Evolutionary conservation across 2,329 filamentous ascomycete species (phyloP), one percentile per base, ranked within the genome.

Genomic region (Fusarium sp.): DNA sequence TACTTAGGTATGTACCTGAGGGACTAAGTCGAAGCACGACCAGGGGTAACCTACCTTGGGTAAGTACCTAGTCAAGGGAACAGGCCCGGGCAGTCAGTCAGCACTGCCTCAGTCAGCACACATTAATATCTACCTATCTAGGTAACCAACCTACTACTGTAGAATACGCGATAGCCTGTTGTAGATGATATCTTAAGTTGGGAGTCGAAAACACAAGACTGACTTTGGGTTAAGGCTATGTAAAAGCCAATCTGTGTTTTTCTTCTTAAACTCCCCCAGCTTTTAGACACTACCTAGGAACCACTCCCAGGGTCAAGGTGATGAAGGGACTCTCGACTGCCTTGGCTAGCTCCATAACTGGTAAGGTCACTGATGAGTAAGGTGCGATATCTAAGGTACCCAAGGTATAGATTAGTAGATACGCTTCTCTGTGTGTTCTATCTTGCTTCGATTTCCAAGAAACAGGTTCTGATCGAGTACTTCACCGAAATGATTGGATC

Each of bases 71-170:
- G 18, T 15, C 44, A 42, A 33, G 30, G 55, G 16, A 36, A 15
- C n/a, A 38, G 47, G 36, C 26, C 26, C 22, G 41, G 26, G 20
- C 30, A 48, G 31, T 57, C 30, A 48, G 31, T 57, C 30, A 64
- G 56, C 67, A 70, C 67, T 45, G 54, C 65, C 65, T 44, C 53
- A 26, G 35, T 44, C 33, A 36, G 55, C 44, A 57, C 30, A 39
- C 16, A 18, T 50, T 50, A 31, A 48, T 10, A 15, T n/a, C n/a
- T n/a, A n/a, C n/a, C n/a, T n/a, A n/a, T n/a, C n/a, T n/a, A n/a
- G n/a, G n/a, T n/a, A n/a, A 36, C 31, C 15, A 35, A 35, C 31
- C 31, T 22, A 53, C 24, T 28, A 24, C n/a, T n/a, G n/a, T n/a
- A n/a, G 22, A 24, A n/a, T 35, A 22, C 31, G 26, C 18, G 18